Base-by-base conservation (phyloP, 73 alveolate species). In the Symbiodinium pilosum region DNA sequence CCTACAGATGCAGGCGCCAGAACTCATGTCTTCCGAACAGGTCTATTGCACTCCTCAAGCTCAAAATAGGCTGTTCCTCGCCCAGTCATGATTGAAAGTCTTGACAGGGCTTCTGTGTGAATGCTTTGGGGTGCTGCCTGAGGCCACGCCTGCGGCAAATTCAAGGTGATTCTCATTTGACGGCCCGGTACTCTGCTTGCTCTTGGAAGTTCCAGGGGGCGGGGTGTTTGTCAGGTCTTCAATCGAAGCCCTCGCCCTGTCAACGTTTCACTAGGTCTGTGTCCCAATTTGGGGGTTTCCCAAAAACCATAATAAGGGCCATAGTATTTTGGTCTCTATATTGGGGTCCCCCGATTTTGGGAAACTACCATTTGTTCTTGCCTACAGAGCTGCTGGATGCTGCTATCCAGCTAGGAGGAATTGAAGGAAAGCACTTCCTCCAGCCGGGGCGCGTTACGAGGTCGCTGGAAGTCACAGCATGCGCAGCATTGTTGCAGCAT, bases 1-100 rank as follows among this genome's bases (percentile, higher is more conserved):
- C 32, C 28, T 11, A 32, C 28, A 36, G 88, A 7, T 36, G 88
- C 88, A 18, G 38, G 52, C 84, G 9, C 36, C 42, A 54, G 18
- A 43, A 11, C 43, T 0, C 83, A 11, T n/a, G 26, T 14, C 52
- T 14, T 32, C 14, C 8, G 64, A 4, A 4, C n/a, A 88, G 95
- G 95, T 88, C 87, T 88, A 88, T 34, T 88, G 95, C 95, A 64
- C 44, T 28, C 95, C 95, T 39, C 73, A 38, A 11, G 87, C 83
- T 38, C 94, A 14, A 26, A 36, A 59, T 30, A 40, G 54, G 44
- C 47, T 88, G 95, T 43, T 26, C 36, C 39, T 44, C 39, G 18
- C 42, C 71, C 43, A 54, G 56, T 30, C 16, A n/a, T 86, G 83
- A 7, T n/a, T n/a, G n/a, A n/a, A n/a, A n/a, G n/a, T n/a, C n/a